A percentile compares a stretch with the other conserved stretches of the same genome.
phyloP scores from a whole-genome alignment of 2,329 filamentous ascomycete species.

The Cucurbitaria berberidis region DNA sequence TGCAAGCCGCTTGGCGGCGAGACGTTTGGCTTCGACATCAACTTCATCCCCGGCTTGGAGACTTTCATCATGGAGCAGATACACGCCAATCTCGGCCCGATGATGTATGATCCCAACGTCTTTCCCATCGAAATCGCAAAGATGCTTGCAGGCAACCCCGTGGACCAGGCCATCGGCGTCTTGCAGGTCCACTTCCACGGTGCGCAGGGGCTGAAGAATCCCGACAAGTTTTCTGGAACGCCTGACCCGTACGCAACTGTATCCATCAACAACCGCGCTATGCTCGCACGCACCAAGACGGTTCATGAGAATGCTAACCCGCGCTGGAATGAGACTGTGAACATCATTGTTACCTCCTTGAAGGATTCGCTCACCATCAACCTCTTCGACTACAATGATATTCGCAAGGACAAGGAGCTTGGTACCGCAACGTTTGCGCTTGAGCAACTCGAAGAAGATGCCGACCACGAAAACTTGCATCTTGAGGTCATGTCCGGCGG shows the following conservation, averaged over 20 bases:
- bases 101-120: constrained; percentile 98
- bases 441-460: constrained; percentile 77
- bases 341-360: constrained; percentile 90
- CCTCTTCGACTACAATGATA: constrained; percentile 92
- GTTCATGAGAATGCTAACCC: constrained; percentile 84
- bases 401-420: constrained; percentile 94
- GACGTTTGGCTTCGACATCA: constrained; percentile 96
- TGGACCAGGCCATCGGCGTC: constrained; percentile 95
- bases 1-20: constrained; percentile 98
- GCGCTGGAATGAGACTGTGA: constrained; percentile 95
- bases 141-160: constrained; percentile 91
- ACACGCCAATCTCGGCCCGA: constrained; percentile 88
- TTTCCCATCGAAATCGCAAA: constrained; percentile 99
- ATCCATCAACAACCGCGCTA: constrained; percentile 80
- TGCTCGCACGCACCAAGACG: constrained; percentile 87
- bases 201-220: constrained; percentile 90
- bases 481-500: constrained; percentile 86
- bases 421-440: constrained; percentile 85
- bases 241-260: constrained; percentile 89
- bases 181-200: constrained; percentile 90
- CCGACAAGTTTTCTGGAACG: constrained; percentile 89
- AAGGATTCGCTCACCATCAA: constrained; percentile 85
- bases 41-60: constrained; percentile 95
- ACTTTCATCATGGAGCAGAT: constrained; percentile 95
- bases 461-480: constrained; percentile 81